These are phyloP conservation scores for Limnanthes douglasii DNA, from an alignment of 345 rosid genomes.

Conservation along the genomic window DNA sequence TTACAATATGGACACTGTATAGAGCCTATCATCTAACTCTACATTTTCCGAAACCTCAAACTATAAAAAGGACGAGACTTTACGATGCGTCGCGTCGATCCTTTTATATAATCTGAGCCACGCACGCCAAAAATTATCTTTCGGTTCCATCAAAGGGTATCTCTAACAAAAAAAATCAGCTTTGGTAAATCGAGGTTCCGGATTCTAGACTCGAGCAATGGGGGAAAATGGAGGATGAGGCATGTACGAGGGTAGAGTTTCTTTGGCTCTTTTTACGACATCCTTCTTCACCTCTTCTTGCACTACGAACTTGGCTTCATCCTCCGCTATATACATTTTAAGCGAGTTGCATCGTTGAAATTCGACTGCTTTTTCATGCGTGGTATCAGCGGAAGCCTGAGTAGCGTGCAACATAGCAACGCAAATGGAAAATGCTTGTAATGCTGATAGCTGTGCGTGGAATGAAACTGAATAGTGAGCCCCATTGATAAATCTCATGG, in stretches of 20 bases:
- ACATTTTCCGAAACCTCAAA: too few species aligned
- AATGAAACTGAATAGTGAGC: conserved; percentile 58
- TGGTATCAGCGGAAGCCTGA: conserved; percentile 19
- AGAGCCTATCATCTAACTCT: too few species aligned
- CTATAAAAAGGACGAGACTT: too few species aligned
- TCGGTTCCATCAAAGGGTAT: too few species aligned
- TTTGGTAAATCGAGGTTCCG: too few species aligned
- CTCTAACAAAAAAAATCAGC: too few species aligned
- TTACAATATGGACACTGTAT: too few species aligned
- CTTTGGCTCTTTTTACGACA: conserved; percentile 14
- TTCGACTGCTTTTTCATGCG: conserved; percentile 13
- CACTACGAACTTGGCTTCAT: conserved; percentile 43
- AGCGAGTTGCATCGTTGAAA: conserved; percentile 33
- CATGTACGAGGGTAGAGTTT: conserved; percentile 32
- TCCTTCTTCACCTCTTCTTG: conserved; percentile 38
- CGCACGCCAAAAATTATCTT: too few species aligned
- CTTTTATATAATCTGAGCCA: too few species aligned
- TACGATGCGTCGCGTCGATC: too few species aligned
- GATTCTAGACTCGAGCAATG: conserved; percentile 50
- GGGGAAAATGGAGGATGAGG: conserved; percentile 89
- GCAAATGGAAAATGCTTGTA: conserved; percentile 90
- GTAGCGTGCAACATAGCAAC: conserved; percentile 52
- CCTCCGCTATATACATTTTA: conserved; percentile 52
- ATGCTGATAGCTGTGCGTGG: conserved; percentile 70
- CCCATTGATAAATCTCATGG: conserved; percentile 33